Conservation (phyloP, 1,284 basidiomycete species). For the Mycena sp. region DNA sequence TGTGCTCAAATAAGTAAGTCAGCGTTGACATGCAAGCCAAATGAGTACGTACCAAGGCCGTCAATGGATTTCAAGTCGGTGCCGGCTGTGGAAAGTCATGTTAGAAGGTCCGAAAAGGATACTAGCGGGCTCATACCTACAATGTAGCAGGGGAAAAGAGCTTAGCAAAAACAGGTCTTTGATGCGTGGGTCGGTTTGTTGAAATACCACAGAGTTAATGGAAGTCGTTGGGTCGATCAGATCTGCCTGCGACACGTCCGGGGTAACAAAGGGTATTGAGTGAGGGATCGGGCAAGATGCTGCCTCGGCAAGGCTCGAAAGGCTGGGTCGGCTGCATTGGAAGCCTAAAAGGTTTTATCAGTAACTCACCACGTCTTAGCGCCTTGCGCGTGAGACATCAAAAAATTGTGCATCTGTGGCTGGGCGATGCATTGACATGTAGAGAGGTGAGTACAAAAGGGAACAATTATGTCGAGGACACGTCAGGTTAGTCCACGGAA, state of each 20-base stretch:
- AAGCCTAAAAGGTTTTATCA: background rate
- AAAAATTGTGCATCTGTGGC: background rate
- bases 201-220: background rate
- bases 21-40: background rate
- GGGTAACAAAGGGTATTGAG: background rate
- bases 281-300: background rate
- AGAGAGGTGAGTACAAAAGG: no score
- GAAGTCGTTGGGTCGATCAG: background rate
- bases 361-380: constrained; percentile 7
- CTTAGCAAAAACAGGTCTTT: background rate
- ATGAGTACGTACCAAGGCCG: constrained; percentile 2
- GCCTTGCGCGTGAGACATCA: background rate
- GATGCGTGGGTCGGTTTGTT: background rate
- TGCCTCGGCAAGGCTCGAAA: background rate
- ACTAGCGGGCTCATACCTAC: constrained; percentile 1
- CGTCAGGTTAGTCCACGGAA: background rate
- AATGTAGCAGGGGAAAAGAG: background rate
- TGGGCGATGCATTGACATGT: no score
- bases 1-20: background rate
- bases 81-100: constrained; percentile 1
- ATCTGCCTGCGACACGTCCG: constrained; percentile 2
- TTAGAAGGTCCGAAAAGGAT: background rate
- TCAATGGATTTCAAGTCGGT: background rate
- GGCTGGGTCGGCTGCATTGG: background rate
- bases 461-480: background rate